Conservation (phyloP, 176 grass and related monocot species). For the Canna indica region DNA sequence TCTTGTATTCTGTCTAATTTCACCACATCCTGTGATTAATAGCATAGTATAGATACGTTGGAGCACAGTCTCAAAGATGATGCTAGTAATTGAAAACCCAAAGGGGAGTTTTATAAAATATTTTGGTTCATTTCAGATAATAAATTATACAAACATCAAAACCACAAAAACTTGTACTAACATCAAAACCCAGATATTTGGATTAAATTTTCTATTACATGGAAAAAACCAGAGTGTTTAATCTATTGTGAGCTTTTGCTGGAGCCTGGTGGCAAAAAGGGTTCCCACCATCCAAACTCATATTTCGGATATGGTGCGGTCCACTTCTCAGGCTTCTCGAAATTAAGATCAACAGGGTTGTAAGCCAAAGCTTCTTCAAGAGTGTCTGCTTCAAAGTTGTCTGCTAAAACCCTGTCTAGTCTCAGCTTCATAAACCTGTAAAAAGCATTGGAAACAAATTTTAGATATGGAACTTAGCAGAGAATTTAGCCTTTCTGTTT, state of each 20-base stretch:
- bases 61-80: neutral
- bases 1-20: neutral
- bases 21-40: neutral
- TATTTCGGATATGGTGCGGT: constrained; percentile 86
- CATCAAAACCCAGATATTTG: neutral
- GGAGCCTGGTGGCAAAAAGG: constrained; percentile 60
- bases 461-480: too few relatives aligned
- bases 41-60: neutral
- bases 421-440: constrained; percentile 89
- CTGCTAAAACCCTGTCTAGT: constrained; percentile 65
- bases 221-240: neutral
- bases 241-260: constrained; percentile 41
- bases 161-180: neutral
- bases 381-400: constrained; percentile 59
- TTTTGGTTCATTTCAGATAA: neutral
- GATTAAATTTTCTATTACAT: constrained; percentile 23
- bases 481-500: too few relatives aligned
- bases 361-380: constrained; percentile 57
- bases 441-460: constrained; percentile 2
- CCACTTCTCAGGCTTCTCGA: constrained; percentile 75
- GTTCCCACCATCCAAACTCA: constrained; percentile 86
- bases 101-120: neutral
- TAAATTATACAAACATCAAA: neutral
- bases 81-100: neutral
- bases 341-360: constrained; percentile 61